Evolutionary conservation across 257 asterid genomes (phyloP).

Genomic region (Rehmannia glutinosa): DNA sequence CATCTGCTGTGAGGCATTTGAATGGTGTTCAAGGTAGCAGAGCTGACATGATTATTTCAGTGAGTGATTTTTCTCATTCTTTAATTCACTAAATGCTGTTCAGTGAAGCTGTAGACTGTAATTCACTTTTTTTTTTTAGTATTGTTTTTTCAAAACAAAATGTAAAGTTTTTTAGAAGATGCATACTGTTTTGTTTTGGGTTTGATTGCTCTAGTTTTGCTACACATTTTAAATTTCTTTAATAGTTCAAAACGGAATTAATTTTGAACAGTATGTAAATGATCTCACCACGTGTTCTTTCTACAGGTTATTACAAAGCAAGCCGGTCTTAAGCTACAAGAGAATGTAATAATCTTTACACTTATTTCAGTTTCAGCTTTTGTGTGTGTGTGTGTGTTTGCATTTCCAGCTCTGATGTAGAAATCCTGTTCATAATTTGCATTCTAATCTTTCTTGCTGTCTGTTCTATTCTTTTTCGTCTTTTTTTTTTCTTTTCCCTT

Average conservation of each 20-base stretch:
- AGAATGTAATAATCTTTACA: constrained; percentile 48
- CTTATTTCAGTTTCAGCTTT: constrained; percentile 7
- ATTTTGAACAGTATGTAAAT: constrained; percentile 3
- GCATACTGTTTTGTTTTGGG: not conserved
- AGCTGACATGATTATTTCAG: constrained; percentile 93
- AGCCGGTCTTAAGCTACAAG: constrained; percentile 95
- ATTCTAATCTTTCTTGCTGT: not conserved
- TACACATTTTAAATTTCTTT: not conserved
- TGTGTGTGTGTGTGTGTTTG: not conserved
- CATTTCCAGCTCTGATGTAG: constrained; percentile 8
- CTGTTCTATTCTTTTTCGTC: not conserved
- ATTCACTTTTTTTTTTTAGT: not conserved
- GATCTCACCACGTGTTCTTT: constrained; percentile 12
- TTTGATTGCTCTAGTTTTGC: constrained; percentile 1
- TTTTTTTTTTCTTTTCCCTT: not conserved
- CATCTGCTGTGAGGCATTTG: constrained; percentile 56
- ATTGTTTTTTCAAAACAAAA: not conserved
- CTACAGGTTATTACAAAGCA: constrained; percentile 85
- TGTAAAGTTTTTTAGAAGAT: not conserved
- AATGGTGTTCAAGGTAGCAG: constrained; percentile 83
- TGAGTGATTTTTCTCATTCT: constrained; percentile 40
- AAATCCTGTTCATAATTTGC: not conserved
- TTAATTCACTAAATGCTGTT: constrained; percentile 17
- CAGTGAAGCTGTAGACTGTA: constrained; percentile 10
- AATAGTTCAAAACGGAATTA: not conserved